phyloP scores from a whole-genome alignment of 257 asterid genomes.

The Nicotiana noctiflora region DNA sequence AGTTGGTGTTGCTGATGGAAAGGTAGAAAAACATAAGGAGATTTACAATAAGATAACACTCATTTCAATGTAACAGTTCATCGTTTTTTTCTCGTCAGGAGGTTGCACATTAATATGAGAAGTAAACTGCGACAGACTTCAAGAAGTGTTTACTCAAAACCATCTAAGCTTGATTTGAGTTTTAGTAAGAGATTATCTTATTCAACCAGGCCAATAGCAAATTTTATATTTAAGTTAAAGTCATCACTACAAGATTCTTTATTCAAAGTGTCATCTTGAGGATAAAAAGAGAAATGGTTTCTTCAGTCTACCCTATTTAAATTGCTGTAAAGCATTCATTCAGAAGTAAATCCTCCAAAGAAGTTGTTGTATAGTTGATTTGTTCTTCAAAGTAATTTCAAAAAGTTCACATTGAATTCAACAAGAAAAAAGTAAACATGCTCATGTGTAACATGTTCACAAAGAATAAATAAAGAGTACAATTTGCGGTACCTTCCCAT shows the following conservation, averaged over 20 bases:
- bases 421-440: not conserved
- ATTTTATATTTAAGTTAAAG: not conserved
- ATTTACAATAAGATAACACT: not conserved
- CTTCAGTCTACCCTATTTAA: not conserved
- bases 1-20: not conserved
- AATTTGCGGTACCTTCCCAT: conserved; percentile 56
- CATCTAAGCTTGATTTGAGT: not conserved
- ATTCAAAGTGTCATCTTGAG: not conserved
- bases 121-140: not conserved
- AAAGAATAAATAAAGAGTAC: not conserved
- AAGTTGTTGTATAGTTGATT: not conserved
- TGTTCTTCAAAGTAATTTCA: not conserved
- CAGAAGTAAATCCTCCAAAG: not conserved
- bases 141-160: not conserved
- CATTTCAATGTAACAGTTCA: not conserved
- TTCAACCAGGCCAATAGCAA: not conserved
- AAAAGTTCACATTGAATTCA: not conserved
- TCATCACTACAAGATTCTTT: not conserved
- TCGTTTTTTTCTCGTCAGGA: not conserved
- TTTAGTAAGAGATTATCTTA: not conserved
- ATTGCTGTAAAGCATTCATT: not conserved
- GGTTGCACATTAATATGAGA: not conserved
- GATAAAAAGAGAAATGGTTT: not conserved
- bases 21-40: not conserved
- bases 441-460: not conserved